Conservation (phyloP, 306 rosid species). For the Senna siamea region DNA sequence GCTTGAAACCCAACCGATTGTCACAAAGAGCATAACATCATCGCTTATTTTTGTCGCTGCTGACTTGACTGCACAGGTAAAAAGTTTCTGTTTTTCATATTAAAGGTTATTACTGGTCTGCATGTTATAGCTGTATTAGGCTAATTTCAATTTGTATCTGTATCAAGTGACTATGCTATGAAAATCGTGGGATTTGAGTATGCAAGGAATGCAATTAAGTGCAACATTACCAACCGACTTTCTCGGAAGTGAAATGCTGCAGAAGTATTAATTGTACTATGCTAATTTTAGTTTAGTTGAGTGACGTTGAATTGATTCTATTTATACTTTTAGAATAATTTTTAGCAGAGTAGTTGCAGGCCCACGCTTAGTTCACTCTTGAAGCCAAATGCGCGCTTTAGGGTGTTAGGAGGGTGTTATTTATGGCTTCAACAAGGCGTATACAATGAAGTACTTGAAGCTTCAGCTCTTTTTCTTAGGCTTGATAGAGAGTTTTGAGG, state of each 20-base stretch:
- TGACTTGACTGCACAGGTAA: constrained; percentile 73
- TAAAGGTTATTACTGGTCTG: background rate
- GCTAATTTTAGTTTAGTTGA: background rate
- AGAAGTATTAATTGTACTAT: background rate
- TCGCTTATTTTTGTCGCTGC: constrained; percentile 66
- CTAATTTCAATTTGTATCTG: background rate
- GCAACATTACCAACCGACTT: background rate
- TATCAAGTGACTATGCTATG: background rate
- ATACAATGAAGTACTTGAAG: background rate
- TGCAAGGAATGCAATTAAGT: background rate
- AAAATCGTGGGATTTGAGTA: too few species aligned
- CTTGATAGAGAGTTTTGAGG: too few species aligned
- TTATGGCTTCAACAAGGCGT: background rate
- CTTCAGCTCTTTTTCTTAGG: background rate
- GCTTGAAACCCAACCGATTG: constrained; percentile 54
- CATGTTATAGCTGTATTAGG: background rate
- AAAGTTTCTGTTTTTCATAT: background rate
- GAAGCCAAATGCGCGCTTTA: background rate
- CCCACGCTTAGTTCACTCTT: background rate
- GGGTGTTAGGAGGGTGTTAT: background rate
- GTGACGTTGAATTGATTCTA: background rate
- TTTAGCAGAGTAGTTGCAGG: background rate
- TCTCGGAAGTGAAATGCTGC: background rate
- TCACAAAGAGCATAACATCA: constrained; percentile 61
- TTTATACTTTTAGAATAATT: background rate